Conservation (phyloP, 2,329 filamentous ascomycete genomes). For the Colletotrichum sp. region DNA sequence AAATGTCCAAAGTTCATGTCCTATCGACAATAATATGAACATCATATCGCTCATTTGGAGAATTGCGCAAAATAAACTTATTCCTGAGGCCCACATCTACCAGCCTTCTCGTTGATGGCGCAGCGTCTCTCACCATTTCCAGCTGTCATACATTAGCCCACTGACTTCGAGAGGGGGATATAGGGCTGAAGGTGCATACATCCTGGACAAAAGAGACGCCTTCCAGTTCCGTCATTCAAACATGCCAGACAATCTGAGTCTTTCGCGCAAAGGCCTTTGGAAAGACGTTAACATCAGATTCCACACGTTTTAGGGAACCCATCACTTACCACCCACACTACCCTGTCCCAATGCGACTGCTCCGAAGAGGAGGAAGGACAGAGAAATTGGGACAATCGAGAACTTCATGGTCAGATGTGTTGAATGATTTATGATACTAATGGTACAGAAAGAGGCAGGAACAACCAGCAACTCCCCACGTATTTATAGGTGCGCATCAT, state of each 20-base stretch:
- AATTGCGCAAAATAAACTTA: background rate
- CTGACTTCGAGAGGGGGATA: background rate
- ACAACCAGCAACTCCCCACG: rapidly evolving
- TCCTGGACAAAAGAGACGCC: background rate
- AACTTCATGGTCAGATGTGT: background rate
- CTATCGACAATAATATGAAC: background rate
- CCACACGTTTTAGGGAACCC: rapidly evolving
- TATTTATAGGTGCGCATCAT: background rate
- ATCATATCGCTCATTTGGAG: rapidly evolving
- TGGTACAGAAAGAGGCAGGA: background rate
- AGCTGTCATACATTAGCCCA: background rate
- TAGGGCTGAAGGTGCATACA: background rate
- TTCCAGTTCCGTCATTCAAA: background rate
- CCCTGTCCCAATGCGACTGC: background rate
- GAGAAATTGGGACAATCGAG: background rate
- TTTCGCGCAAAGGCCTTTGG: background rate
- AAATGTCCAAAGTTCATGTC: background rate
- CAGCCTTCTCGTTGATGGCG: background rate
- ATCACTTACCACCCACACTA: background rate
- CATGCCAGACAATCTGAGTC: background rate
- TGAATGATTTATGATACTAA: background rate
- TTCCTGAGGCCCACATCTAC: background rate
- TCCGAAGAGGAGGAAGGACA: background rate
- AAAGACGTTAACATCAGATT: background rate
- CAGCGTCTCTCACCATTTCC: background rate